phyloP scores from a whole-genome alignment of 1,284 basidiomycete genomes.

The Fomitopsis betulina region DNA sequence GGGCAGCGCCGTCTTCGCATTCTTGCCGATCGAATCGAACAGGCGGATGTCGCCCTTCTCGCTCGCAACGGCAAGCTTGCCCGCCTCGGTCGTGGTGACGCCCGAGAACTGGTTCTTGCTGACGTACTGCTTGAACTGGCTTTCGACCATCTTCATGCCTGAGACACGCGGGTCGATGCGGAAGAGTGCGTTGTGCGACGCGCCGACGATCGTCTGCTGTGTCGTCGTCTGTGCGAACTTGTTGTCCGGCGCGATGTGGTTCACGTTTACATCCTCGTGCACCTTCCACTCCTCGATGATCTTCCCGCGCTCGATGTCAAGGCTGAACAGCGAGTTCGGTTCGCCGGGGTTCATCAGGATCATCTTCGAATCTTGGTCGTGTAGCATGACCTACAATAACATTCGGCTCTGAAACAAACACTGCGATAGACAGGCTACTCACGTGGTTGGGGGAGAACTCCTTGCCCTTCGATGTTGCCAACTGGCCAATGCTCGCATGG shows the following conservation, averaged over 20 bases:
- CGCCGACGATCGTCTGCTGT: slow-evolving; percentile 91
- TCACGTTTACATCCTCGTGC: slow-evolving; percentile 81
- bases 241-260: slow-evolving; percentile 88
- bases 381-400: slow-evolving; percentile 85
- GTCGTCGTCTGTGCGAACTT: slow-evolving; percentile 95
- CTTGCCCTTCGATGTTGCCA: slow-evolving; percentile 81
- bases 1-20: slow-evolving; percentile 97
- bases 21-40: slow-evolving; percentile 97
- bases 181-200: slow-evolving; percentile 94
- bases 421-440: slow-evolving; percentile 3
- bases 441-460: slow-evolving; percentile 87
- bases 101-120: slow-evolving; percentile 96
- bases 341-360: slow-evolving; percentile 85
- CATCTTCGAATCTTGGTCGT: slow-evolving; percentile 97
- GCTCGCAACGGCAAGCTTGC: slow-evolving; percentile 90
- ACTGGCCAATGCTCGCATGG: slow-evolving; percentile 83
- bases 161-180: slow-evolving; percentile 93
- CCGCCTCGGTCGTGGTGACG: slow-evolving; percentile 82
- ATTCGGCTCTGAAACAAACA: not conserved
- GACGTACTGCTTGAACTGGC: slow-evolving; percentile 94
- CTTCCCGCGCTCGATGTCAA: slow-evolving; percentile 96
- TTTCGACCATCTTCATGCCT: slow-evolving; percentile 92
- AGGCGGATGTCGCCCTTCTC: slow-evolving; percentile 97
- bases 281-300: slow-evolving; percentile 99
- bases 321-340: slow-evolving; percentile 82